Base-by-base conservation (phyloP, 352 stramenopile species). In the Phytophthora brassicae region DNA sequence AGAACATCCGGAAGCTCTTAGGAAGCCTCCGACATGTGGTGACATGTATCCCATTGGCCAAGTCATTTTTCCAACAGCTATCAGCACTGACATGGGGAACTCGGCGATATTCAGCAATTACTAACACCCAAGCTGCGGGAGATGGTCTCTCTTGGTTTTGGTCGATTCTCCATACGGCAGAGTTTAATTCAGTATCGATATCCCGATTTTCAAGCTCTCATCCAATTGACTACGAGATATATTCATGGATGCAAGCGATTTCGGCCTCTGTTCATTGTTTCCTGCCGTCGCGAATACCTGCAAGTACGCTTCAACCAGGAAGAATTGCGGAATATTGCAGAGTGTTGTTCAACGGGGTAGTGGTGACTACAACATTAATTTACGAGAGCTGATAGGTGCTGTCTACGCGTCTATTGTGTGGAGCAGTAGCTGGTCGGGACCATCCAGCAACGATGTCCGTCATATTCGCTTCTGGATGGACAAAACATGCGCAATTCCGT, bases 11-110 rank as follows among this genome's bases (percentile, higher is more conserved):
- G 4, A 20, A 22, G 35, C 14, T 60, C 1, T 60, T 60, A n/a
- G 52, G 41, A n/a, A 60, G 28, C 19, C 29, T 60, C 13, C 39
- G 42, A 9, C 52, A 52, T 46, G 52, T 50, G 3, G 31, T 60
- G 8, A 52, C 39, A 46, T 58, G 50, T 16, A 35, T 50, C n/a
- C 29, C 6, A 38, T 33, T 41, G 2, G 43, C 33, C 17, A 39
- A 35, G 11, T n/a, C 54, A 33, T 61, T 61, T 29, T 54, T 54
- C 36, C 42, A 54, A n/a, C 28, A 45, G 22, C 22, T 59, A 42
- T 42, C 14, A 3, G 35, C 35, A 22, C 6, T 42, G 14, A 22
- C 16, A 22, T 42, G 35, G 35, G 35, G 35, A 3, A 1, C 16
- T 42, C 35, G 35, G 35, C 35, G 35, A 42, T 42, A 42, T 19